A percentile compares a stretch with the other conserved stretches of the same genome.
phyloP scores from a whole-genome alignment of 768 basidiomycete genomes.

The Rhizopogon vinicolor region DNA sequence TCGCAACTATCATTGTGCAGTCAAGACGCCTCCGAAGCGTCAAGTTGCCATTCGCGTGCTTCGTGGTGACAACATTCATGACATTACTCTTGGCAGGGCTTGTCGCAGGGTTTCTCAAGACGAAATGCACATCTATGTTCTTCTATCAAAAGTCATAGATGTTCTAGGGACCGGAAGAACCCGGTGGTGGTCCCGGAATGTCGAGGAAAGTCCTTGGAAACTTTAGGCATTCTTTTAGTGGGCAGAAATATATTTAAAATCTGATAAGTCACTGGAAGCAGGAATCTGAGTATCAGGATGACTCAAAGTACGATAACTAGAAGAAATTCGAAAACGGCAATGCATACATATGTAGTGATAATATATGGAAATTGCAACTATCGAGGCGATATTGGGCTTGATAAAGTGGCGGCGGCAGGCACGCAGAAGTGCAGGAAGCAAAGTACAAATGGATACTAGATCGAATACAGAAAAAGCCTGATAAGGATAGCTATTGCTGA shows the following conservation, averaged over 20 bases:
- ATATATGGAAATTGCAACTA: constrained; percentile 9
- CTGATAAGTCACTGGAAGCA: neutral
- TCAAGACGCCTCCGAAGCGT: too few relatives aligned
- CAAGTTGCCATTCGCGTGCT: too few relatives aligned
- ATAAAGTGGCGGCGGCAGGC: neutral
- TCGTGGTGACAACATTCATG: too few relatives aligned
- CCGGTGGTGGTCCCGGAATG: too few relatives aligned
- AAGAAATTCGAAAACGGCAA: constrained; percentile 1
- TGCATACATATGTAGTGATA: constrained; percentile 2
- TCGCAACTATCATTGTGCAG: too few relatives aligned
- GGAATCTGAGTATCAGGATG: neutral
- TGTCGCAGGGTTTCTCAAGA: too few relatives aligned
- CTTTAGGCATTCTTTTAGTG: neutral
- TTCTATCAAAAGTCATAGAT: too few relatives aligned
- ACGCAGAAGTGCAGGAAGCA: neutral
- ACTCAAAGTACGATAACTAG: neutral
- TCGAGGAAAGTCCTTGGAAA: too few relatives aligned
- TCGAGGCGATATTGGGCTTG: constrained; percentile 11
- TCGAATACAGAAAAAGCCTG: constrained; percentile 10
- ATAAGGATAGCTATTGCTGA: constrained; percentile 15
- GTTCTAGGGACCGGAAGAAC: too few relatives aligned
- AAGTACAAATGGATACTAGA: constrained; percentile 13
- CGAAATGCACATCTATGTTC: too few relatives aligned
- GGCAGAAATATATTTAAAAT: neutral
- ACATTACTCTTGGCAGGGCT: too few relatives aligned